Evolutionary conservation across 2,329 filamentous ascomycete genomes (phyloP), one percentile per base, ranked within the genome.

Genomic region (Penicillium hordei): DNA sequence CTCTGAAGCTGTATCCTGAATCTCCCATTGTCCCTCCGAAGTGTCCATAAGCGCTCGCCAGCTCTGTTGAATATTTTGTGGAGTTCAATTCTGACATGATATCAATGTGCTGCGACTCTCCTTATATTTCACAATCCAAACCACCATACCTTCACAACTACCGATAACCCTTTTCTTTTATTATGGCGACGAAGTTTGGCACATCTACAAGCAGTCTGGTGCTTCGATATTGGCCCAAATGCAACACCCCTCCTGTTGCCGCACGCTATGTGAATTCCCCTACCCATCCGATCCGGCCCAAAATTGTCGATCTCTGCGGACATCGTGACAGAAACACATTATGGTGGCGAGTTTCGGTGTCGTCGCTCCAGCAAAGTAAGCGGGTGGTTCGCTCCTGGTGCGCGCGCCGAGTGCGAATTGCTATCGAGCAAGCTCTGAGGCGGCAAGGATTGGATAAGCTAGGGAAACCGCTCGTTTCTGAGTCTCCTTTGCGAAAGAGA

Each of bases 311-410:
- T 40, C 66, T 71, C 54, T 77, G 72, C 52, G 62, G 65, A 8
- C 68, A 70, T 55, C 75, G 78, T 43, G 71, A 76, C 40, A 70
- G 68, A 10, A 71, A 76, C 64, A 72, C 71, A 34, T 72, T 86
- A 19, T 82, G 82, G 76, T 83, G 79, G 78, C 69, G 71, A 17
- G 75, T 81, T 6, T 75, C 56, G 51, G 69, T 56, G 60, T 70
- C 52, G 59, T 65, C 59, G 52, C 69, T 66, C 53, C 61, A 62
- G 17, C 21, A 62, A 3, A 68, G 70, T 23, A 81, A 79, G 55
- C 71, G 72, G 8, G 76, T 79, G 23, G 74, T 85, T n/a, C 74
- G 83, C 21, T 78, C 76, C 13, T 78, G 76, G 70, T 71, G 71
- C 25, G 69, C 70, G 25, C 75, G 79, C 58, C 77, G 79, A 65